phyloP scores from a whole-genome alignment of 129 eudicot genomes.

The Flaveria brownii region DNA sequence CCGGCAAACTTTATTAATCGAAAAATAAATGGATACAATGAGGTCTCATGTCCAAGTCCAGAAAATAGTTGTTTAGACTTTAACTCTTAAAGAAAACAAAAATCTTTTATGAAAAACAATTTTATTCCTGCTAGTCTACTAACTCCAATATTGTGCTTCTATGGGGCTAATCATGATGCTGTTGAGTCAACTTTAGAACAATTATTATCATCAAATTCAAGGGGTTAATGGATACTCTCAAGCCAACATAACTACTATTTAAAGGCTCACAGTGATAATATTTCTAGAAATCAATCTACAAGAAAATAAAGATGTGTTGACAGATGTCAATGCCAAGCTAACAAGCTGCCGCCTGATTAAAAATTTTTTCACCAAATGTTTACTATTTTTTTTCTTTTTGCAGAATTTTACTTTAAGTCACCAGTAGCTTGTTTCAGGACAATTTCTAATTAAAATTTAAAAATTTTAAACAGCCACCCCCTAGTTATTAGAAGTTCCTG shows the following conservation, averaged over 20 bases:
- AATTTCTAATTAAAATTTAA: background rate
- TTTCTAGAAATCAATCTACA: background rate
- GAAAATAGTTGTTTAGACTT: background rate
- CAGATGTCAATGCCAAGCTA: too few relatives aligned
- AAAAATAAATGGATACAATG: background rate
- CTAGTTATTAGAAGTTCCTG: conserved; percentile 5
- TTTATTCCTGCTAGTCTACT: background rate
- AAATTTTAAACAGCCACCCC: background rate
- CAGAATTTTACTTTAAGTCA: background rate
- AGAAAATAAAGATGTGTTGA: too few relatives aligned
- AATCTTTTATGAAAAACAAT: background rate
- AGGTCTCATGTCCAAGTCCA: background rate
- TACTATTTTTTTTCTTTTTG: background rate
- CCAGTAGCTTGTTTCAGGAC: conserved; percentile 1
- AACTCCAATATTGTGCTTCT: background rate
- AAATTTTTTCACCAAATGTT: too few relatives aligned
- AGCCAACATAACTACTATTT: background rate
- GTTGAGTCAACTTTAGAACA: background rate
- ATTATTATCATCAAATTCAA: background rate
- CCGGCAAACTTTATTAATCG: too few relatives aligned
- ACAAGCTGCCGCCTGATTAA: background rate
- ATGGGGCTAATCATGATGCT: background rate
- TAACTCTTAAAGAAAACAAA: background rate
- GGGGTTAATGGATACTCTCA: background rate
- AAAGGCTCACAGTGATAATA: conserved; percentile 4